phyloP scores from a whole-genome alignment of 1,284 basidiomycete genomes.

The Tilletiopsis washingtonensis region DNA sequence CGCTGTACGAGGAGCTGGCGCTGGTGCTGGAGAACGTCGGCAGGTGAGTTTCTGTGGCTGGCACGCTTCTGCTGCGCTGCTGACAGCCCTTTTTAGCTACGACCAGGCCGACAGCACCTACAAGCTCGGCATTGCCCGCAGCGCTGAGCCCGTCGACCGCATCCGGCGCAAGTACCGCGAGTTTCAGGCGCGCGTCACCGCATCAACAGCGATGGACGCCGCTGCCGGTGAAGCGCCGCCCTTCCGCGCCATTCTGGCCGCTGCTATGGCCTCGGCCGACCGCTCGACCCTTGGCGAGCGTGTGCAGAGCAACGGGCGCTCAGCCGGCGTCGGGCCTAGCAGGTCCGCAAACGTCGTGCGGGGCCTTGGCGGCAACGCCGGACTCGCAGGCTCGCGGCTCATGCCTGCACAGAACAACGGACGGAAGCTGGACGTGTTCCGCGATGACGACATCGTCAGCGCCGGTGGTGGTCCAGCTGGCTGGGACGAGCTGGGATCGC shows the following conservation, averaged over 20 bases:
- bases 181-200: conserved; percentile 59
- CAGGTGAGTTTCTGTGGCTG: conserved; percentile 55
- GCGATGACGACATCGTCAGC: conserved; percentile 34
- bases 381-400: conserved; percentile 8
- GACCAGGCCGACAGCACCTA: conserved; percentile 65
- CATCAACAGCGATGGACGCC: not conserved
- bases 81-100: conserved; percentile 7
- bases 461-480: conserved; percentile 9
- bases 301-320: conserved; percentile 5
- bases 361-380: conserved; percentile 5
- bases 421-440: conserved; percentile 28
- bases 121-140: conserved; percentile 70
- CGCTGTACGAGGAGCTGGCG: conserved; percentile 81
- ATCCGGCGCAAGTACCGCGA: conserved; percentile 75
- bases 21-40: conserved; percentile 62
- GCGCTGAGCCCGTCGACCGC: conserved; percentile 72
- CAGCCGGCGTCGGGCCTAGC: not conserved
- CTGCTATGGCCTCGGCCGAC: conserved; percentile 32
- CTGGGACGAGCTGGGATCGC: conserved; percentile 30
- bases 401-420: conserved; percentile 16
- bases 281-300: conserved; percentile 40
- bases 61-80: no score
- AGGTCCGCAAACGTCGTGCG: conserved; percentile 9
- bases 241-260: conserved; percentile 12
- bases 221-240: not conserved